Conservation (phyloP, 2,329 filamentous ascomycete species). For the Scedosporium minutisporum region DNA sequence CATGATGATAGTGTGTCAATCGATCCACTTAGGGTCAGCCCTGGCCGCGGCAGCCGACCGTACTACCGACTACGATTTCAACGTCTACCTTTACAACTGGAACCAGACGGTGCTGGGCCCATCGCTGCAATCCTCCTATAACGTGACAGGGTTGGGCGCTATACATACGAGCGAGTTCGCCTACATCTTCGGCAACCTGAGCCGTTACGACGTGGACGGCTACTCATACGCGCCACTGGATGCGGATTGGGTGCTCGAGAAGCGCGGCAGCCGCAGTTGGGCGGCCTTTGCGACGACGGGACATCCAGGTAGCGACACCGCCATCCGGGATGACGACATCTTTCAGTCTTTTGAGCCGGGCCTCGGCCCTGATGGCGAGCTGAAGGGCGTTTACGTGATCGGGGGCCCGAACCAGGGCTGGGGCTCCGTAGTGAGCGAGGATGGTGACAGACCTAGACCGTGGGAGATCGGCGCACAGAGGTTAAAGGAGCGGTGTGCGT, state of each 20-base stretch:
- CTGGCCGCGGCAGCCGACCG: too few relatives aligned
- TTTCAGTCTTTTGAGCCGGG: conserved; percentile 30
- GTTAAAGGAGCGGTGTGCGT: conserved; percentile 34
- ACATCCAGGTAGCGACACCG: too few relatives aligned
- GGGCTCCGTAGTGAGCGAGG: too few relatives aligned
- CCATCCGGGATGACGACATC: conserved; percentile 20
- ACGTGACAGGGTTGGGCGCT: conserved; percentile 29
- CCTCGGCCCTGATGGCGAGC: conserved; percentile 17
- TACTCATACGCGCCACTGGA: conserved; percentile 25
- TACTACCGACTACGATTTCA: conserved; percentile 22
- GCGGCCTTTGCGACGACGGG: conserved; percentile 33
- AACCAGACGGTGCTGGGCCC: conserved; percentile 43
- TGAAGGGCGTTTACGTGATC: conserved; percentile 29
- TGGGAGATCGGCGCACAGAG: conserved; percentile 29
- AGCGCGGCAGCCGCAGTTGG: conserved; percentile 34
- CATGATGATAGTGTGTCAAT: conserved; percentile 39
- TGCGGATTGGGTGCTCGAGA: conserved; percentile 28
- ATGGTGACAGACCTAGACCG: conserved; percentile 23
- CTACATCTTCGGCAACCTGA: conserved; percentile 39
- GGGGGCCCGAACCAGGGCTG: conserved; percentile 33
- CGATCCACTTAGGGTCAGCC: conserved; percentile 32
- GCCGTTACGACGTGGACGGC: conserved; percentile 28
- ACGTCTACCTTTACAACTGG: conserved; percentile 39
- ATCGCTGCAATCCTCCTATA: conserved; percentile 22
- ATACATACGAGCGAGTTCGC: conserved; percentile 44